Evolutionary conservation across 139 green algal genomes (phyloP).

Genomic region (Klebsormidium nitens): DNA sequence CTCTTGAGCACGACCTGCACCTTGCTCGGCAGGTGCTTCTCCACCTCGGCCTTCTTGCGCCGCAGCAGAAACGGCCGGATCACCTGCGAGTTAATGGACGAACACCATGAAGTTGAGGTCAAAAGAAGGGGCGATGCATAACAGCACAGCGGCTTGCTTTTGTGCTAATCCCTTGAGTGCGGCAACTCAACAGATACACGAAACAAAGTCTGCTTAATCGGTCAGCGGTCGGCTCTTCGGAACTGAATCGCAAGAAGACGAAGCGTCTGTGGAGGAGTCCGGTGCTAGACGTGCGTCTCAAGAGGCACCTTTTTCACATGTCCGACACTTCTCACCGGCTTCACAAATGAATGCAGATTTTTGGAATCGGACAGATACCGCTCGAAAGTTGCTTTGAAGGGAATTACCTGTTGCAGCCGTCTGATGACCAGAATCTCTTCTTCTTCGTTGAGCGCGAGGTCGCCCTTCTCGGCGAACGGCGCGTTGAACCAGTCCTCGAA

Average conservation of each 20-base stretch:
- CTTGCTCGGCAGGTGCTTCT: conserved; percentile 41
- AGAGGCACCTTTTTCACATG: too few relatives aligned
- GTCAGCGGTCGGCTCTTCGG: neutral
- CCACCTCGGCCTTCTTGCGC: conserved; percentile 55
- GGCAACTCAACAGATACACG: neutral
- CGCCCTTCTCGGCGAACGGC: conserved; percentile 40
- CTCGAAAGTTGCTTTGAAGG: neutral
- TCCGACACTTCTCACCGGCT: too few relatives aligned
- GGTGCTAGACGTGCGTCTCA: too few relatives aligned
- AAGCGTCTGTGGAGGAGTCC: too few relatives aligned
- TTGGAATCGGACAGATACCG: neutral
- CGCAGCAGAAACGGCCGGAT: conserved; percentile 73
- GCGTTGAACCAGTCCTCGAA: conserved; percentile 67
- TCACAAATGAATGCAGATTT: too few relatives aligned
- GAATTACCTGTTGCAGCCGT: conserved; percentile 66
- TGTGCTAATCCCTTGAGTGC: too few relatives aligned
- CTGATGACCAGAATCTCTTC: conserved; percentile 86
- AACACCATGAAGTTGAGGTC: neutral
- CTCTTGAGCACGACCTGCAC: conserved; percentile 56
- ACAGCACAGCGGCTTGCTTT: too few relatives aligned
- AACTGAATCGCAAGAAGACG: too few relatives aligned
- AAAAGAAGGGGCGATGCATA: neutral
- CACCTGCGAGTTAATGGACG: conserved; percentile 51
- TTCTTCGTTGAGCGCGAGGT: conserved; percentile 61
- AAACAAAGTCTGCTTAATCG: neutral